These are phyloP conservation scores for Penicillium olsonii DNA, from an alignment of 2,329 filamentous ascomycete species.

Conservation along the genomic window DNA sequence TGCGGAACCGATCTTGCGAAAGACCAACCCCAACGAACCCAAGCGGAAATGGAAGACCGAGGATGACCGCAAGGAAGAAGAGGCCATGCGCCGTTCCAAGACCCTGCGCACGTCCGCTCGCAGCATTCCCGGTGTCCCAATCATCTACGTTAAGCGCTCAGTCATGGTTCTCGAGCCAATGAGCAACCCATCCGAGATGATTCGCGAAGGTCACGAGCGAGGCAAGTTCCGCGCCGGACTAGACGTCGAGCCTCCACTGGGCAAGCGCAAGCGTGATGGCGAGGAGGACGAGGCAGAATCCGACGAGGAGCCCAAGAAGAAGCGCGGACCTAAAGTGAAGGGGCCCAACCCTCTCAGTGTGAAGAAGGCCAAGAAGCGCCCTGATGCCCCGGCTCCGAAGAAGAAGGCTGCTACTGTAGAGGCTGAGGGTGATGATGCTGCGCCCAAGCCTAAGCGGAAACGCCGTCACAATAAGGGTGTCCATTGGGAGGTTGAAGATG, in stretches of 20 bases:
- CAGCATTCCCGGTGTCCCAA: constrained; percentile 50
- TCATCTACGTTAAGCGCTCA: constrained; percentile 54
- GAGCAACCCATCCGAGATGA: constrained; percentile 44
- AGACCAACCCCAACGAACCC: constrained; percentile 25
- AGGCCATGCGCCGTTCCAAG: constrained; percentile 33
- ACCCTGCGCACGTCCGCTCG: constrained; percentile 43
- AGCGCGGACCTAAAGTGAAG: constrained; percentile 39
- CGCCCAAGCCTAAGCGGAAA: constrained; percentile 37
- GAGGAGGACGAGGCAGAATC: constrained; percentile 23
- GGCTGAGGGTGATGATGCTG: constrained; percentile 26
- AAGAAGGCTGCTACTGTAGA: constrained; percentile 18
- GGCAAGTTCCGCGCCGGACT: constrained; percentile 50
- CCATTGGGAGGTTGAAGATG: constrained; percentile 20
- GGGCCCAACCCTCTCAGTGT: constrained; percentile 51
- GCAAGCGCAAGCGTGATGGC: constrained; percentile 37
- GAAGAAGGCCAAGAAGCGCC: constrained; percentile 48
- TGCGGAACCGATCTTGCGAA: constrained; percentile 37
- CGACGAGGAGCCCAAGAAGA: constrained; percentile 34
- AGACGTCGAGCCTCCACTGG: constrained; percentile 28
- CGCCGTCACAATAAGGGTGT: constrained; percentile 37
- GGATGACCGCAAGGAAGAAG: constrained; percentile 32
- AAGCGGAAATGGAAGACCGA: constrained; percentile 37
- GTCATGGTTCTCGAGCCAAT: constrained; percentile 54
- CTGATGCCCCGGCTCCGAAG: constrained; percentile 23
- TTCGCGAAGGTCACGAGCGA: constrained; percentile 47